Base-by-base conservation (phyloP, 306 rosid genomes). In the Alnus rubra region DNA sequence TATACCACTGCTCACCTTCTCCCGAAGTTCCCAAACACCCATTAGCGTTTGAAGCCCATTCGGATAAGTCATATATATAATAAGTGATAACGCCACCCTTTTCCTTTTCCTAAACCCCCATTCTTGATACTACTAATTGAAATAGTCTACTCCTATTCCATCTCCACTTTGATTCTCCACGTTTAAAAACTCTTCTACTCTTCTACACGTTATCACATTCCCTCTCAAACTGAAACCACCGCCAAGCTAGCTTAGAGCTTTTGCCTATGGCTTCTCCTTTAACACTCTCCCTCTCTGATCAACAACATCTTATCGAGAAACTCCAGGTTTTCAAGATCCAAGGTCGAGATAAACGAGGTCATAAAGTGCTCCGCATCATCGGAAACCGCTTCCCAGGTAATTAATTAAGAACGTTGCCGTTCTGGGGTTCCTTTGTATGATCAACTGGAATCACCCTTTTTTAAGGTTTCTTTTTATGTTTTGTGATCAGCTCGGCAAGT, bases 351-450 rank as follows among this genome's bases (percentile, higher is more conserved):
- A 85, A 82, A 50, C 77, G 60, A 19, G 82, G 82, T 12, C 79
- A 58, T 11, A 71, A 79, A 53, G 62, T 85, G 69, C 84, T 85
- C 44, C 76, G 74, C 68, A 58, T 85, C 79, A n/a, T 82, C 64
- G 86, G 88, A n/a, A 85, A 64, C 53, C 76, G 73, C 42, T 73
- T 82, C 45, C 86, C 86, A 5, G 86, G 86, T 85, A 75, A 74
- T 18, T 18, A 10, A 0, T 1, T 47, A 2, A 8, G 4, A 11
- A 4, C 5, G 31, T 4, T 4, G 9, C 1, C 9, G 5, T 1
- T 4, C 47, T 2, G 19, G 11, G 15, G 8, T 12, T 31, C 37
- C 33, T 45, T 2, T 53, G 6, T 28, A 7, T 5, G 45, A 42
- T 4, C 45, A 33, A 2, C 1, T 42, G 5, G 45, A 42, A 42